phyloP scores from a whole-genome alignment of 2,329 filamentous ascomycete genomes.

The Botryosphaeria dothidea region DNA sequence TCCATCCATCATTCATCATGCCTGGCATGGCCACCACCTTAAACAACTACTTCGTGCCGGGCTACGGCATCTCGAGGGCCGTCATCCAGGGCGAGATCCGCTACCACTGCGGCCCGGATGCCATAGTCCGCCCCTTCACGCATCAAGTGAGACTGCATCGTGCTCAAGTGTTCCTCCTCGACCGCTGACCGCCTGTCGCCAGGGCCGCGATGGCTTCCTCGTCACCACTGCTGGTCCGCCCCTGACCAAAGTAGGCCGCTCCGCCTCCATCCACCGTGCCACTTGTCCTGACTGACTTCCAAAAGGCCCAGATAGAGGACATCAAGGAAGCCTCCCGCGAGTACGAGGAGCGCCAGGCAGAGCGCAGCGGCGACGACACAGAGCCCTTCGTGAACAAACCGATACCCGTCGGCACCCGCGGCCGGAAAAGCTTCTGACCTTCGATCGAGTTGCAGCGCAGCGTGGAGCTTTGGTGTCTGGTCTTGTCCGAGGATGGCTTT shows the following conservation, averaged over 20 bases:
- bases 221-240: conserved; percentile 42
- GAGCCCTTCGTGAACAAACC: conserved; percentile 40
- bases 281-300: not conserved
- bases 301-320: conserved; percentile 45
- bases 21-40: conserved; percentile 24
- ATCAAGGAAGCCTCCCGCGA: conserved; percentile 41
- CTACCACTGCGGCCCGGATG: conserved; percentile 45
- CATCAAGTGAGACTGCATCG: conserved; percentile 36
- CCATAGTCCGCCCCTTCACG: conserved; percentile 45
- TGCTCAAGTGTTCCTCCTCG: not conserved
- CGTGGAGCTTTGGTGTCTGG: not conserved
- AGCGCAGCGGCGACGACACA: conserved; percentile 32
- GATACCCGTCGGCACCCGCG: conserved; percentile 32
- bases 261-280: not conserved
- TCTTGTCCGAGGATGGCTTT: not conserved
- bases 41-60: conserved; percentile 45
- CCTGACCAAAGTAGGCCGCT: conserved; percentile 40
- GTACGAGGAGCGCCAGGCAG: conserved; percentile 45
- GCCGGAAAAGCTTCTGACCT: conserved; percentile 9
- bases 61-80: conserved; percentile 44
- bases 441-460: not conserved
- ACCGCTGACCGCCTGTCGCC: conserved; percentile 1
- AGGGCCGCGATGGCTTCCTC: conserved; percentile 46
- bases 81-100: conserved; percentile 47
- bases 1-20: conserved; percentile 19